phyloP scores from a whole-genome alignment of 2,329 filamentous ascomycete genomes.

The Xenoacremonium recifei region DNA sequence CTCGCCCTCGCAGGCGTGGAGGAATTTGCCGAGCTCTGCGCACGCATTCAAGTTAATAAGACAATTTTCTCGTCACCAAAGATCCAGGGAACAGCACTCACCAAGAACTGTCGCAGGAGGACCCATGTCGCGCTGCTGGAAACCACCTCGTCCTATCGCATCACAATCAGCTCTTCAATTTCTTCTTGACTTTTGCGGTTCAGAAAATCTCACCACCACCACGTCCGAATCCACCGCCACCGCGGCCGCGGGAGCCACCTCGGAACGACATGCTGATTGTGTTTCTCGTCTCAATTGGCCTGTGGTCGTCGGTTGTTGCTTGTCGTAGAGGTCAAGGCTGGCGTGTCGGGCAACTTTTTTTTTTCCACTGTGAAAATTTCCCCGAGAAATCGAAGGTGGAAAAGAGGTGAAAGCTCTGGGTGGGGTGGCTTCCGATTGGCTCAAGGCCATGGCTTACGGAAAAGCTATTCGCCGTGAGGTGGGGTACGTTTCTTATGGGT shows the following conservation, averaged over 20 bases:
- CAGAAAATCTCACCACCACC: conserved; percentile 33
- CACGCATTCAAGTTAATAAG: too few relatives aligned
- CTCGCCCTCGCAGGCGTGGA: conserved; percentile 95
- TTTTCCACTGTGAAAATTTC: conserved; percentile 35
- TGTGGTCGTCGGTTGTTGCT: conserved; percentile 3
- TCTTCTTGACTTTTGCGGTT: neutral
- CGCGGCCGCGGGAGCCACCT: conserved; percentile 35
- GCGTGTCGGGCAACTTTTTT: conserved; percentile 21
- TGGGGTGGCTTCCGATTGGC: conserved; percentile 24
- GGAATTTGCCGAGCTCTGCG: conserved; percentile 86
- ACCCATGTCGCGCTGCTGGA: conserved; percentile 39
- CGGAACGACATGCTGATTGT: conserved; percentile 35
- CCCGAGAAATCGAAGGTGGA: conserved; percentile 12
- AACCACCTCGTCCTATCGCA: conserved; percentile 34
- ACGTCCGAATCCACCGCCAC: conserved; percentile 33
- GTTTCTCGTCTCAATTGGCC: conserved; percentile 8
- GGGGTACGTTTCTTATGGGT: too few relatives aligned
- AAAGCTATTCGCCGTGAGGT: conserved; percentile 16
- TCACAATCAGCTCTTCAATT: conserved; percentile 11
- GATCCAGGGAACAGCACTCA: conserved; percentile 18
- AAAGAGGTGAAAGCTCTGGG: conserved; percentile 19
- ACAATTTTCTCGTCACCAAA: too few relatives aligned
- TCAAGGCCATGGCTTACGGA: conserved; percentile 7
- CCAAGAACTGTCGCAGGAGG: conserved; percentile 37
- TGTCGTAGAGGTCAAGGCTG: conserved; percentile 2